phyloP scores from a whole-genome alignment of 345 rosid genomes.

The Pelargonium nanum region DNA sequence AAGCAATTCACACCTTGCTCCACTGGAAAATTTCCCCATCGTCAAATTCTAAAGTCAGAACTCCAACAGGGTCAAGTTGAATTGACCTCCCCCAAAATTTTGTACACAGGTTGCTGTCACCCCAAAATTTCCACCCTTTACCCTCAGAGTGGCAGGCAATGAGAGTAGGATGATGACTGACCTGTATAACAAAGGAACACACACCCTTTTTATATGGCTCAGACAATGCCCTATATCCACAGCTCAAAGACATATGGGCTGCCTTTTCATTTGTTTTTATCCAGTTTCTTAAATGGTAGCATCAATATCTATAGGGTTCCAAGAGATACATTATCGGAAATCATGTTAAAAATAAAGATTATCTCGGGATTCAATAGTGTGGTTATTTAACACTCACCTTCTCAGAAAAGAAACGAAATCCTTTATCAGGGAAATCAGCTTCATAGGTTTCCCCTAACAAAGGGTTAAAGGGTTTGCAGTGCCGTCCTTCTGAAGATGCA shows the following conservation, averaged over 20 bases:
- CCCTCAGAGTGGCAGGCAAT: constrained; percentile 97
- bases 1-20: constrained; percentile 61
- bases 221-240: too few species aligned
- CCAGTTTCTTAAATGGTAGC: too few species aligned
- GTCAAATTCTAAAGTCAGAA: constrained; percentile 76
- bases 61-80: constrained; percentile 94
- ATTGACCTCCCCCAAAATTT: constrained; percentile 98
- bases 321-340: too few species aligned
- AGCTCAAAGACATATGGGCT: too few species aligned
- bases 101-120: constrained; percentile 76
- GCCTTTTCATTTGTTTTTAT: background rate
- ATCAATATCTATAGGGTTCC: too few species aligned
- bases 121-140: constrained; percentile 97
- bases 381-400: too few species aligned
- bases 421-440: constrained; percentile 92
- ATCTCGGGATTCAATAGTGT: constrained; percentile 1
- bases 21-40: constrained; percentile 93
- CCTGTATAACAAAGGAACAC: constrained; percentile 48
- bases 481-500: constrained; percentile 88
- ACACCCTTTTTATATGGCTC: background rate
- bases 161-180: constrained; percentile 94
- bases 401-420: constrained; percentile 82
- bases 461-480: constrained; percentile 98
- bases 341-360: too few species aligned
- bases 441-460: constrained; percentile 92